A percentile compares a stretch with the other conserved stretches of the same genome.
phyloP scores from a whole-genome alignment of 306 rosid species.

The Sicyos baderoa region DNA sequence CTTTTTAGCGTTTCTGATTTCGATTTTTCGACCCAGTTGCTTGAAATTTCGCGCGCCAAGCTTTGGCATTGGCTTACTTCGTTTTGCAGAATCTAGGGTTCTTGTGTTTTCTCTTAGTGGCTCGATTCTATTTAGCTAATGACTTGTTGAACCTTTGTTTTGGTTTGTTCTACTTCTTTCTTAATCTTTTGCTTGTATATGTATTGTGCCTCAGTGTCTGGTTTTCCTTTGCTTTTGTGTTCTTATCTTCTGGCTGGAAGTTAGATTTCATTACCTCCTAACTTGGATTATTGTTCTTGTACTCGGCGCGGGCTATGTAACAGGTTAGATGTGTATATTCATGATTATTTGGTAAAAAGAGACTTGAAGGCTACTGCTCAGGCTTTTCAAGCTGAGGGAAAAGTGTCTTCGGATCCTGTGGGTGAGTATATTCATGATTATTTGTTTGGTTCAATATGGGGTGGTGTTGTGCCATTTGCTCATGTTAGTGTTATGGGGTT shows the following conservation, averaged over 20 bases:
- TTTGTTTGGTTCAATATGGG: neutral
- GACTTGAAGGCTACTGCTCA: constrained; percentile 96
- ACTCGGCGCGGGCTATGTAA: constrained; percentile 11
- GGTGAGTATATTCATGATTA: constrained; percentile 50
- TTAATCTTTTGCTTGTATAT: too few species aligned
- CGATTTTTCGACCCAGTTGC: neutral
- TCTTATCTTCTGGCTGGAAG: too few species aligned
- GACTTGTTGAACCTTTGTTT: too few species aligned
- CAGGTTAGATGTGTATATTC: constrained; percentile 98
- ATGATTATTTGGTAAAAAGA: constrained; percentile 89
- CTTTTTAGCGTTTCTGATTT: neutral
- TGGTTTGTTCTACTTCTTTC: neutral
- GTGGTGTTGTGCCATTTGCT: constrained; percentile 8
- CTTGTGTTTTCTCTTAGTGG: neutral
- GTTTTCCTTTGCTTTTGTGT: too few species aligned
- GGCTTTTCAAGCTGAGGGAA: constrained; percentile 96
- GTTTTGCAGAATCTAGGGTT: neutral
- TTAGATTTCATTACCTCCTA: too few species aligned
- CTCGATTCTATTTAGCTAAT: neutral
- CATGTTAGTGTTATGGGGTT: constrained; percentile 26
- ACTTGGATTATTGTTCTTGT: constrained; percentile 12
- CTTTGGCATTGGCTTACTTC: constrained; percentile 16
- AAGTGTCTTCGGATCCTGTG: constrained; percentile 98
- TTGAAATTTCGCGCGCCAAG: neutral
- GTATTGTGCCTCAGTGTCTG: too few species aligned